Evolutionary conservation across 805 yeast species (phyloP), one percentile per base, ranked within the genome.

Genomic region (Ogataea trehaloabstinens): DNA sequence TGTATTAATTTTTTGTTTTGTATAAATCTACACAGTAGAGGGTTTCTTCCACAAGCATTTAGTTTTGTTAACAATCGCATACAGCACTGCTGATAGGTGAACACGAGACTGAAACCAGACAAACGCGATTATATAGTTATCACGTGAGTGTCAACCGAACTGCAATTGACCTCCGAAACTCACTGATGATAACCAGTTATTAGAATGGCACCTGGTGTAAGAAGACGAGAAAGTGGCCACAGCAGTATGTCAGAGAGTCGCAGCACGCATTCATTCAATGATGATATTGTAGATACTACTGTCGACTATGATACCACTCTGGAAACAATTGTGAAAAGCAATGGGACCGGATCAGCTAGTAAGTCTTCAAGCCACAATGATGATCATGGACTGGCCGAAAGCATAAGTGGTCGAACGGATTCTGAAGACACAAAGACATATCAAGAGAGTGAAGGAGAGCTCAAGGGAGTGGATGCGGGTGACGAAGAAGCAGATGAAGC

Each of bases 361-460:
- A 13, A 20, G 27, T 12, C 4, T 34, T 40, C 20, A 21, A 17
- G 25, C 10, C 27, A 8, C 17, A 28, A 22, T 10, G 34, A 30
- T 15, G 34, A 24, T n/a, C 8, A 10, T 22, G 25, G 25, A 8
- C 8, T 12, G 25, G 30, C 30, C 8, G 13, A 11, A 11, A 27
- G 30, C 30, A 15, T 8, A 7, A 15, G 17, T 16, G 25, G 12
- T 22, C 11, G 25, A 11, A 16, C 40, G 29, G 13, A 38, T 27
- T 10, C 45, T 18, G 21, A 42, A 25, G 7, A 35, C 34, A n/a
- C n/a, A n/a, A n/a, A n/a, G n/a, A n/a, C n/a, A n/a, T n/a, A n/a
- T n/a, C n/a, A 11, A 31, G 32, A 15, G 48, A 35, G 6, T 56
- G 27, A 71, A 68, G 0, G 70, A 71, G 2, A 21, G 10, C 29